These are phyloP conservation scores for Botryotinia globosa DNA, from an alignment of 2,329 filamentous ascomycete species.

Conservation along the genomic window DNA sequence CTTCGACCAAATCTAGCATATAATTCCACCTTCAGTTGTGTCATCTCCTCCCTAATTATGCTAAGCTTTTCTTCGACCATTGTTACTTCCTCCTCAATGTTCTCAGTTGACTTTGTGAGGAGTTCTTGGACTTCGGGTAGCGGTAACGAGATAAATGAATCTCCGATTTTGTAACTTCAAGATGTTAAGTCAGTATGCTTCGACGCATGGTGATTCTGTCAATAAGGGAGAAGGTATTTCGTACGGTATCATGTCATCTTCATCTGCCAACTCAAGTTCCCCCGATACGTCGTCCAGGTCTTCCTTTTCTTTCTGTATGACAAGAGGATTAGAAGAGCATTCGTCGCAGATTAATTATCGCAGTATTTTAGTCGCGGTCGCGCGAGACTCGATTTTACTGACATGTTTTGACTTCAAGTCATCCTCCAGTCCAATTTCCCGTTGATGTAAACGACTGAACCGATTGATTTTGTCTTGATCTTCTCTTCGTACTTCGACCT, in stretches of 20 bases:
- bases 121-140: conserved; percentile 84
- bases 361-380: background rate
- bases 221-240: background rate
- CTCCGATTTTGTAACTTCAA: conserved; percentile 88
- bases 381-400: conserved; percentile 36
- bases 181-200: conserved; percentile 19
- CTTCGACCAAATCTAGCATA: conserved; percentile 95
- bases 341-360: conserved; percentile 17
- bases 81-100: conserved; percentile 73
- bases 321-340: conserved; percentile 14
- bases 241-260: conserved; percentile 89
- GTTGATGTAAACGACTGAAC: conserved; percentile 91
- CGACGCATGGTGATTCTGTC: background rate
- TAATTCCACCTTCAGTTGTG: conserved; percentile 81
- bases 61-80: conserved; percentile 74
- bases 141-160: conserved; percentile 87
- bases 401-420: conserved; percentile 78
- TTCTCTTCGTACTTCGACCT: conserved; percentile 90
- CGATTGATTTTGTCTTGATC: conserved; percentile 99
- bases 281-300: conserved; percentile 89
- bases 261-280: conserved; percentile 91
- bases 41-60: conserved; percentile 80
- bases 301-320: conserved; percentile 88
- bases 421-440: conserved; percentile 74
- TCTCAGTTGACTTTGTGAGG: conserved; percentile 66